These are phyloP conservation scores for Reticulascus tulasneorum DNA, from an alignment of 2,329 filamentous ascomycete genomes.

Conservation along the genomic window DNA sequence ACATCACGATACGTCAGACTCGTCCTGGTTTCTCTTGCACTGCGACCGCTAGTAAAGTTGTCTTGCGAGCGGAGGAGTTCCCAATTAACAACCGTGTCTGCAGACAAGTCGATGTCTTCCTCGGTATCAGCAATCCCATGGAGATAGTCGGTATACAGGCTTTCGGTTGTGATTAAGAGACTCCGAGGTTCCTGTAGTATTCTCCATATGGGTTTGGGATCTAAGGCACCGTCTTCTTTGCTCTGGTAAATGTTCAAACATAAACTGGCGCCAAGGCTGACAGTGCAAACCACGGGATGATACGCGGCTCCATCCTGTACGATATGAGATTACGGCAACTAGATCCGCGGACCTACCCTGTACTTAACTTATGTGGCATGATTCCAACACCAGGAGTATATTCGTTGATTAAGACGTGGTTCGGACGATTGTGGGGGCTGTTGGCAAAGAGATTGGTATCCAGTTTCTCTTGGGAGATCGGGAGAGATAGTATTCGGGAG, in stretches of 20 bases:
- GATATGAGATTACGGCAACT: constrained; percentile 19
- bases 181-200: constrained; percentile 83
- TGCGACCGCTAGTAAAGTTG: constrained; percentile 46
- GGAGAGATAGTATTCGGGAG: constrained; percentile 52
- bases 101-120: constrained; percentile 61
- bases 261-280: constrained; percentile 74
- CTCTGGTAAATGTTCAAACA: constrained; percentile 73
- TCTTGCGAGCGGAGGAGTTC: constrained; percentile 51
- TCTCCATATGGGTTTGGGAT: constrained; percentile 45
- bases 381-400: constrained; percentile 88
- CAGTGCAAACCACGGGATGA: constrained; percentile 81
- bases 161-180: constrained; percentile 66
- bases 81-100: constrained; percentile 69
- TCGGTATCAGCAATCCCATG: constrained; percentile 69
- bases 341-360: constrained; percentile 14
- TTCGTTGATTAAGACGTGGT: constrained; percentile 92
- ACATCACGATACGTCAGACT: constrained; percentile 87
- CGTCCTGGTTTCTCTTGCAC: constrained; percentile 56
- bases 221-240: constrained; percentile 56
- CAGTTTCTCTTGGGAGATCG: constrained; percentile 16
- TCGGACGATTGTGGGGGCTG: constrained; percentile 73
- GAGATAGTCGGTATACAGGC: constrained; percentile 66
- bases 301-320: constrained; percentile 76
- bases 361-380: constrained; percentile 77
- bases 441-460: constrained; percentile 45